Conservation (phyloP, 176 grass and related monocot genomes). For the Aechmea fasciata region DNA sequence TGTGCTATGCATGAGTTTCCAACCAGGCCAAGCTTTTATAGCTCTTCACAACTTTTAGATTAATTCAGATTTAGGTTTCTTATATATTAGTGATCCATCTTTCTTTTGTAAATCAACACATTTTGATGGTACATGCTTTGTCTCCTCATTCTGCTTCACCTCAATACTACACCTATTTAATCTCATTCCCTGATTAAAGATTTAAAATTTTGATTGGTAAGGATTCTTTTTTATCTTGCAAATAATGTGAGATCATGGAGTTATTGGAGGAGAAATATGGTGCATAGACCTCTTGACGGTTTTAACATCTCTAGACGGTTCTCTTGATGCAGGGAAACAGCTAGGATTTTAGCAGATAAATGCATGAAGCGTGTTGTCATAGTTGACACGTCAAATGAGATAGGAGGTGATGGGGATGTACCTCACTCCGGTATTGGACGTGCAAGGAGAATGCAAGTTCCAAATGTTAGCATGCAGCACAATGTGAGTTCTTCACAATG, state of each 20-base stretch:
- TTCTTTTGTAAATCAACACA: too few relatives aligned
- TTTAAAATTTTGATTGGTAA: neutral
- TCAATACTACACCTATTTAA: neutral
- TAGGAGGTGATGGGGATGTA: conserved; percentile 93
- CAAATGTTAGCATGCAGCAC: conserved; percentile 95
- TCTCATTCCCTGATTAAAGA: neutral
- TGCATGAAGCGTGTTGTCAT: conserved; percentile 85
- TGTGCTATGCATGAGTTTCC: too few relatives aligned
- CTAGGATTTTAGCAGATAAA: conserved; percentile 83
- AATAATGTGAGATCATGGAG: neutral
- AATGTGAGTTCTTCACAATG: conserved; percentile 38
- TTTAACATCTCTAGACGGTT: neutral
- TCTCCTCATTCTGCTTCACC: too few relatives aligned
- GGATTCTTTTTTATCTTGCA: neutral
- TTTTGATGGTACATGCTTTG: too few relatives aligned
- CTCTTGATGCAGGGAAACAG: conserved; percentile 73
- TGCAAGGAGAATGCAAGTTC: conserved; percentile 98
- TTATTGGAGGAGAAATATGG: neutral
- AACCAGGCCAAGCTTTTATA: too few relatives aligned
- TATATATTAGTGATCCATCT: too few relatives aligned
- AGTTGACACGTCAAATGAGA: conserved; percentile 98
- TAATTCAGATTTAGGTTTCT: too few relatives aligned
- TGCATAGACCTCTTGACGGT: neutral
- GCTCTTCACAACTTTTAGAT: too few relatives aligned
- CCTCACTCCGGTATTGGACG: conserved; percentile 88